Percentiles rank a stretch among this genome's conserved stretches.
These are phyloP conservation scores for Clavispora asparagi DNA, from an alignment of 805 yeast genomes.

Conservation along the genomic window DNA sequence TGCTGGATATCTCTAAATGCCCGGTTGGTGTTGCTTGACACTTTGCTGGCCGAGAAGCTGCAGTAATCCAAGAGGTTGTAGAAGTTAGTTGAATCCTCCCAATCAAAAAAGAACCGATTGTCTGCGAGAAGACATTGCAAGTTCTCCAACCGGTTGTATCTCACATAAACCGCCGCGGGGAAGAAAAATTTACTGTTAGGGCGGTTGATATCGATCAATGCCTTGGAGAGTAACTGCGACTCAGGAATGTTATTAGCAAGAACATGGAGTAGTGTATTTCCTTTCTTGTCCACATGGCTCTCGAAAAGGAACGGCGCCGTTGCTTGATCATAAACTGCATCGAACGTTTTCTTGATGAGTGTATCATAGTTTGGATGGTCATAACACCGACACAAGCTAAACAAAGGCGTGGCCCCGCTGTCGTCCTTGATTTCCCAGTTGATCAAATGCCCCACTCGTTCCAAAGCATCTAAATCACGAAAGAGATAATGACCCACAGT, in stretches of 20 bases:
- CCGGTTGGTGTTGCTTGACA: slow-evolving; percentile 12
- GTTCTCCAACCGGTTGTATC: slow-evolving; percentile 62
- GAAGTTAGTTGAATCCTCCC: slow-evolving; percentile 29
- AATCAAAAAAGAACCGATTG: slow-evolving; percentile 35
- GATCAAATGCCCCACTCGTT: slow-evolving; percentile 49
- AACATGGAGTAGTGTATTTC: slow-evolving; percentile 75
- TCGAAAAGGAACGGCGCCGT: slow-evolving; percentile 36
- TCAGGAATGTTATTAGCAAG: slow-evolving; percentile 44
- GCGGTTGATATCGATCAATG: slow-evolving; percentile 48
- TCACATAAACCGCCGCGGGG: slow-evolving; percentile 67
- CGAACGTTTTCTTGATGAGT: slow-evolving; percentile 44
- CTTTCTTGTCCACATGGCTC: slow-evolving; percentile 67
- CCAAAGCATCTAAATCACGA: slow-evolving; percentile 48
- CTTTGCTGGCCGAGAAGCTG: slow-evolving; percentile 28
- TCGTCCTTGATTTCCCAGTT: slow-evolving; percentile 67
- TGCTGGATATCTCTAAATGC: slow-evolving; percentile 21
- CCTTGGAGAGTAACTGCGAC: slow-evolving; percentile 21
- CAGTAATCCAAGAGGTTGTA: slow-evolving; percentile 36
- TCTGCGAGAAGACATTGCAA: slow-evolving; percentile 47
- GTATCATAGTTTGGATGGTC: slow-evolving; percentile 62
- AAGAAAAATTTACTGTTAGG: slow-evolving; percentile 54
- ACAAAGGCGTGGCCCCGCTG: slow-evolving; percentile 72
- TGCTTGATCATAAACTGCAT: slow-evolving; percentile 39
- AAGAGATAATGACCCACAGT: slow-evolving; percentile 71
- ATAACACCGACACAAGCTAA: slow-evolving; percentile 71